Percentiles rank a stretch among this genome's conserved stretches.
Evolutionary conservation across 1,284 basidiomycete species (phyloP).

Genomic region (Ustilago crameri): DNA sequence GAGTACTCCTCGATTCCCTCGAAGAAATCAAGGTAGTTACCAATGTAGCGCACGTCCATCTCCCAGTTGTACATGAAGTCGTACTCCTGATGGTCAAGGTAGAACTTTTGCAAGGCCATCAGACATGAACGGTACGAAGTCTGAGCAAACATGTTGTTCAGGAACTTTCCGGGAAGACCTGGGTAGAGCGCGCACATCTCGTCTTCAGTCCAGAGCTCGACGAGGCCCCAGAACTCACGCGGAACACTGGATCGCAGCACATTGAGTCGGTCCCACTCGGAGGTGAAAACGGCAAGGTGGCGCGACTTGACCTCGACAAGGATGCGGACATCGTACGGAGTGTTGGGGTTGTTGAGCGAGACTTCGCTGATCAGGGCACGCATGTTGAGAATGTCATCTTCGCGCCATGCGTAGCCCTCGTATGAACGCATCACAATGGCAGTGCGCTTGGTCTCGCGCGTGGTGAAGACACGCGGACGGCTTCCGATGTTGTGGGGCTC

Average conservation of each 20-base stretch:
- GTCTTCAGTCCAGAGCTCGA: slow-evolving; percentile 67
- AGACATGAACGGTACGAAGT: slow-evolving; percentile 67
- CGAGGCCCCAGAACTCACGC: slow-evolving; percentile 68
- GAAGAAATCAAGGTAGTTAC: slow-evolving; percentile 67
- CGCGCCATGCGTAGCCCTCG: slow-evolving; percentile 67
- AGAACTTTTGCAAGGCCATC: slow-evolving; percentile 68
- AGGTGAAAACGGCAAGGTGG: slow-evolving; percentile 66
- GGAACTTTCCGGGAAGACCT: slow-evolving; percentile 65
- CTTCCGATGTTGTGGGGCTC: slow-evolving; percentile 36
- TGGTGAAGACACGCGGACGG: slow-evolving; percentile 54
- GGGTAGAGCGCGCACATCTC: slow-evolving; percentile 68
- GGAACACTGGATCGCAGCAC: slow-evolving; percentile 64
- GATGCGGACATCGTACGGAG: slow-evolving; percentile 67
- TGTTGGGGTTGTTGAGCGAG: slow-evolving; percentile 67
- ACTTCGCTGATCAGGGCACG: slow-evolving; percentile 67
- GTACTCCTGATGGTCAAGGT: slow-evolving; percentile 67
- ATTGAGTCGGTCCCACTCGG: slow-evolving; percentile 67
- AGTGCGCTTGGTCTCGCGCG: slow-evolving; percentile 64
- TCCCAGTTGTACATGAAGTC: slow-evolving; percentile 68
- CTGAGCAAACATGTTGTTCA: slow-evolving; percentile 68
- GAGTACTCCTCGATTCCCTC: slow-evolving; percentile 66
- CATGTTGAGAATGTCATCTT: slow-evolving; percentile 68
- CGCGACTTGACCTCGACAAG: slow-evolving; percentile 67
- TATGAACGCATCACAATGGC: slow-evolving; percentile 66
- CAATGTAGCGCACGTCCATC: slow-evolving; percentile 68